Evolutionary conservation across 139 green algal species (phyloP).

Genomic region (Edaphochlamys debaryana): DNA sequence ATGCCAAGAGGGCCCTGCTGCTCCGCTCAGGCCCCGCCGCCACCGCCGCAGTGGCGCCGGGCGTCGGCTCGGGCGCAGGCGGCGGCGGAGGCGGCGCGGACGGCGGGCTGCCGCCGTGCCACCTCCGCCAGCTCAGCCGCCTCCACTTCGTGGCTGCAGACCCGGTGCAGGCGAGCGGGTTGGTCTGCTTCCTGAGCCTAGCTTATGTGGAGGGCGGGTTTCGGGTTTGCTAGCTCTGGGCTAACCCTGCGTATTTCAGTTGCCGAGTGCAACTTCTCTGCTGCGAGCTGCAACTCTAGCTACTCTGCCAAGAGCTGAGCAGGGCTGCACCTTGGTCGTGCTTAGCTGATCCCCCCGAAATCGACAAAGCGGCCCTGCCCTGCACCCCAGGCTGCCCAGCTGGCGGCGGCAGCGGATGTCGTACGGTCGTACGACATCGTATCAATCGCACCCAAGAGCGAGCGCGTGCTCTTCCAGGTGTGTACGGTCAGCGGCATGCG

Average conservation of each 20-base stretch:
- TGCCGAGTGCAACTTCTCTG: no score
- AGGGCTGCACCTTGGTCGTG: no score
- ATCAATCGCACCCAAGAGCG: conserved; percentile 65
- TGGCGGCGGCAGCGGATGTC: no score
- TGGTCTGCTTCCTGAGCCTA: no score
- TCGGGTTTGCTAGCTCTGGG: no score
- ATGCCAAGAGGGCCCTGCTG: background rate
- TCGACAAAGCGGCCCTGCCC: no score
- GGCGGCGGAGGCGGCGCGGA: background rate
- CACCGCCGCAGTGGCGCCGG: background rate
- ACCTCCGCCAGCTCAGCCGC: conserved; percentile 59
- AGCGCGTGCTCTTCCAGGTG: conserved; percentile 64
- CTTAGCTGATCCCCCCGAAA: no score
- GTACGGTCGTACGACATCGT: conserved; percentile 68
- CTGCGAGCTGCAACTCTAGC: no score
- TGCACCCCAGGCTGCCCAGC: no score
- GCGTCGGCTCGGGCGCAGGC: background rate
- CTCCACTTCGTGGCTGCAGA: conserved; percentile 53
- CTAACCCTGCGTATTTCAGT: no score
- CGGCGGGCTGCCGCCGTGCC: background rate
- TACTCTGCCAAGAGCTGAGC: no score
- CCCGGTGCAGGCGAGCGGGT: conserved; percentile 2
- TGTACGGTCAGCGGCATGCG: background rate
- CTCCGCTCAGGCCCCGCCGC: background rate
- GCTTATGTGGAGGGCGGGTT: no score